Base-by-base conservation (phyloP, 2,329 filamentous ascomycete species). In the Trichophyton equinum region DNA sequence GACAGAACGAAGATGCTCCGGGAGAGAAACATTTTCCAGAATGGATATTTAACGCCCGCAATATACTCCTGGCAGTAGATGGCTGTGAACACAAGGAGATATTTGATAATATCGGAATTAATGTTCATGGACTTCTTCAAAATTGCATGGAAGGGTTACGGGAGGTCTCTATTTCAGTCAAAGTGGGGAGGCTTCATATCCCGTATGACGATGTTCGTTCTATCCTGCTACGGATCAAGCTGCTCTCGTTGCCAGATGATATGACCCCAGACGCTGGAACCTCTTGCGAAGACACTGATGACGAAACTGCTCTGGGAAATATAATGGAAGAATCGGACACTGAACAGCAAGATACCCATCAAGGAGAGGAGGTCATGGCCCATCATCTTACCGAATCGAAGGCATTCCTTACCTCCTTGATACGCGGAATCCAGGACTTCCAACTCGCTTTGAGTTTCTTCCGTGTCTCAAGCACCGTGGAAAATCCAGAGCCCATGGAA, bases 381-480 rank as follows among this genome's bases (percentile, higher is more conserved):
- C 87, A 89, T 71, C 87, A 88, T 0, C 88, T 96, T 0, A 91
- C 91, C 0, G 91, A 96, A 69, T 96, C 91, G 0, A 92, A 91
- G 68, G 91, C 96, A 64, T 94, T 99, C 70, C 82, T 91, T 61
- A 89, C 88, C 71, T 96, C 94, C 0, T 86, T 96, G 47, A 78
- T 99, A 57, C 84, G 89, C 51, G 94, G 94, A 58, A 90, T 99
- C 65, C 95, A 96, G 71, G 94, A 99, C 72, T 88, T 99, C 11
- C 94, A 99, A 72, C 89, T 99, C 68, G 92, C 91, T 0, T 84
- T 97, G 70, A 92, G 92, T 73, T 94, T 92, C 72, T 82, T 96
- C 66, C 89, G 90, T 18, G 76, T 99, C 62, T 91, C 89, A 22
- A 94, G 91, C 72, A 86, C 85, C 67, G 81, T 96, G 11, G 80